A percentile compares a stretch with the other conserved stretches of the same genome.
Evolutionary conservation across 169 alveolate genomes (phyloP).

Genomic region (Eimeria acervulina): DNA sequence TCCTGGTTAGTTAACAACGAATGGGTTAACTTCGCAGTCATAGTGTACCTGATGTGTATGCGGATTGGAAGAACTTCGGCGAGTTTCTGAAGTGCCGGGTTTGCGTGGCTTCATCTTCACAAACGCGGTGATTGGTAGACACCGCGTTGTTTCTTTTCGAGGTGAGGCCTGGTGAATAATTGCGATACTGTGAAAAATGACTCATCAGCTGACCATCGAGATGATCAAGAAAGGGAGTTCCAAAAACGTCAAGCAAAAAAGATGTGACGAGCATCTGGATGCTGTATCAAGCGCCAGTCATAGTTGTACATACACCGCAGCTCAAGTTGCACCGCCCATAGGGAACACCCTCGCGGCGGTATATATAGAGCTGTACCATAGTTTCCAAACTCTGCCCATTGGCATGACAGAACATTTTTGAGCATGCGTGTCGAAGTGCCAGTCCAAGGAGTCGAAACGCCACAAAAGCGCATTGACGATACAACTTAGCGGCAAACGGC

Average conservation of each 20-base stretch:
- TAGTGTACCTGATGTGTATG: not conserved
- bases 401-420: not conserved
- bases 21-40: not conserved
- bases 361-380: not conserved
- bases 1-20: not conserved
- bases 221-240: not conserved
- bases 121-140: not conserved
- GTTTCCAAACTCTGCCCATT: not conserved
- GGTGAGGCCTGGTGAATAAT: not conserved
- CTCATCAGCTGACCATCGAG: not conserved
- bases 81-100: not conserved
- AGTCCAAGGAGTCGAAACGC: not conserved
- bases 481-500: not conserved
- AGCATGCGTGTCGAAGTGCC: not conserved
- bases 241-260: slow-evolving; percentile 28
- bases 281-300: not conserved
- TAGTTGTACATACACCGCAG: slow-evolving; percentile 39
- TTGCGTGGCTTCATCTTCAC: not conserved
- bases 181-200: not conserved
- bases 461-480: not conserved
- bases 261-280: slow-evolving; percentile 31
- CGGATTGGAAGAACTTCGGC: not conserved
- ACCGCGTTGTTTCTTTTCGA: too few relatives aligned
- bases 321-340: not conserved
- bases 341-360: not conserved